These are phyloP conservation scores for Penicillium sp. DNA, from an alignment of 2,329 filamentous ascomycete genomes.

Conservation along the genomic window DNA sequence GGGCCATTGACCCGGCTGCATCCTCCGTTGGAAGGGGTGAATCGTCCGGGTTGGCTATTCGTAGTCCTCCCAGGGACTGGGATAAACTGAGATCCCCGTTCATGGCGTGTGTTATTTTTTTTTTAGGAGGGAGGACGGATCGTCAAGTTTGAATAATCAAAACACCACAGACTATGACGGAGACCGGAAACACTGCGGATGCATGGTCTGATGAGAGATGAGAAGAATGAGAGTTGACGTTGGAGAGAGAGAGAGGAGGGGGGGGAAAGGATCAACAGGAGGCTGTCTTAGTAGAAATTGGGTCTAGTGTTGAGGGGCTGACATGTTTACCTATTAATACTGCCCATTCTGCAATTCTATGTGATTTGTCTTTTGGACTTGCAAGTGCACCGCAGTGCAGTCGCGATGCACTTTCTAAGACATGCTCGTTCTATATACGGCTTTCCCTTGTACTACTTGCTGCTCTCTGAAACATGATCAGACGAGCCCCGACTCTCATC, in stretches of 20 bases:
- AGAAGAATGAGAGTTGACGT: constrained; percentile 4
- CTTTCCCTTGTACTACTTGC: constrained; percentile 5
- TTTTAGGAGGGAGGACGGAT: constrained; percentile 1
- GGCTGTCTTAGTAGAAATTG: constrained; percentile 23
- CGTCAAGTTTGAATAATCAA: constrained; percentile 11
- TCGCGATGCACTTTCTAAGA: background rate
- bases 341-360: background rate
- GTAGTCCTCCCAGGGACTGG: constrained; percentile 87
- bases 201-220: constrained; percentile 30
- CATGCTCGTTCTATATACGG: constrained; percentile 3
- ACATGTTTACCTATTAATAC: constrained; percentile 10
- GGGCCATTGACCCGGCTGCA: constrained; percentile 28
- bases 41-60: constrained; percentile 95
- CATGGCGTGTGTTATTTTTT: constrained; percentile 58
- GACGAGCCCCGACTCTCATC: constrained; percentile 36
- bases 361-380: background rate
- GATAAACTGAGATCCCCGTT: constrained; percentile 91
- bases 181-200: constrained; percentile 32
- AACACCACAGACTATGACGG: constrained; percentile 31
- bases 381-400: background rate
- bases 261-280: constrained; percentile 27
- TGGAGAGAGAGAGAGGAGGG: constrained; percentile 11
- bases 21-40: constrained; percentile 49
- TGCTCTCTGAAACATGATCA: constrained; percentile 31
- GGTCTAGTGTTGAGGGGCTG: constrained; percentile 24